Percentiles rank a stretch among this genome's conserved stretches.
Evolutionary conservation across 257 asterid genomes (phyloP).

Genomic region (Solanum chiquidenum): DNA sequence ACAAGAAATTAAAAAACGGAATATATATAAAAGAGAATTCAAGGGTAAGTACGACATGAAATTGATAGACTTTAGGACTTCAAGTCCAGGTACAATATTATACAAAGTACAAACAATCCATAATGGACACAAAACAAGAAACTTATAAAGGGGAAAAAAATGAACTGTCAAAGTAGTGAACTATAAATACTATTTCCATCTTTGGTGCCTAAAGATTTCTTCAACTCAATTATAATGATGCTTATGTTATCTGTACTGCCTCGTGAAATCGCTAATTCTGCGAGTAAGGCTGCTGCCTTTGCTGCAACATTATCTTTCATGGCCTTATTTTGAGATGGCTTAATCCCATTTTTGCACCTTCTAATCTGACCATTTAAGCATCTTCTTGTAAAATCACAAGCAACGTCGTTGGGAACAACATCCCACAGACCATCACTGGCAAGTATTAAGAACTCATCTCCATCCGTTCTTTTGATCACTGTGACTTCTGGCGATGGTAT

Average conservation of each 20-base stretch:
- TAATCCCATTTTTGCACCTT: neutral
- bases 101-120: neutral
- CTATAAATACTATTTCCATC: neutral
- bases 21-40: neutral
- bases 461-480: slow-evolving; percentile 4
- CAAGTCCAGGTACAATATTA: neutral
- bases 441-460: slow-evolving; percentile 52
- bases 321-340: neutral
- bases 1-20: neutral
- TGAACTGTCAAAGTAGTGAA: neutral
- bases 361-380: slow-evolving; percentile 26
- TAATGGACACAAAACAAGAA: neutral
- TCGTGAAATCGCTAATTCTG: slow-evolving; percentile 42
- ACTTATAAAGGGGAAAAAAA: neutral
- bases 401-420: slow-evolving; percentile 39
- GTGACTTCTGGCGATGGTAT: slow-evolving; percentile 44
- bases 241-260: slow-evolving; percentile 50
- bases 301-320: slow-evolving; percentile 3
- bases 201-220: neutral
- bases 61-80: neutral
- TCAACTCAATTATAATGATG: slow-evolving; percentile 33
- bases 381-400: slow-evolving; percentile 37
- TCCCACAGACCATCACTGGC: slow-evolving; percentile 77
- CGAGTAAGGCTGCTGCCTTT: slow-evolving; percentile 28
- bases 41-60: neutral